Conservation (phyloP, 495 filamentous ascomycete species). For the Trichoderma asperelloides region DNA sequence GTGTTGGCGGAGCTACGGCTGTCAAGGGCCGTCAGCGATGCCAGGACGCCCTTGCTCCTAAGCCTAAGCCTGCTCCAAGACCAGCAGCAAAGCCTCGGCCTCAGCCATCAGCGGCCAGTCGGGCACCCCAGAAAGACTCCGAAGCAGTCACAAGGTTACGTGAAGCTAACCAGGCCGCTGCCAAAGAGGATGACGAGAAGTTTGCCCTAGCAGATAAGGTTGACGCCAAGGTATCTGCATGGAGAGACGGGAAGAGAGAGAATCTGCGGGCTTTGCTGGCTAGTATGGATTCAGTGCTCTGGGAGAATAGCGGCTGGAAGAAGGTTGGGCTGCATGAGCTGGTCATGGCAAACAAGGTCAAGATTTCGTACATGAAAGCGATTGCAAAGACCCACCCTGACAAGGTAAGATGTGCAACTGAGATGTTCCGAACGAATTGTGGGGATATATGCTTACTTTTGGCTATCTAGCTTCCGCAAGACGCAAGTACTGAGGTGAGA, state of each 20-base stretch:
- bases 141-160: conserved; percentile 72
- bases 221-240: conserved; percentile 63
- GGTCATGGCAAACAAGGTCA: conserved; percentile 83
- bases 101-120: conserved; percentile 41
- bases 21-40: conserved; percentile 83
- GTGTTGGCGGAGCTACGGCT: conserved; percentile 72
- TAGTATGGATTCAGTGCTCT: conserved; percentile 84
- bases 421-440: background rate
- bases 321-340: conserved; percentile 90
- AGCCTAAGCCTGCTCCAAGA: conserved; percentile 32
- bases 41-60: conserved; percentile 69
- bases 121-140: conserved; percentile 31
- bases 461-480: conserved; percentile 60
- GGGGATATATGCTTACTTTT: conserved; percentile 9
- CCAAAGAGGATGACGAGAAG: conserved; percentile 81
- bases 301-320: conserved; percentile 91
- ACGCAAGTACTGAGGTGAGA: conserved; percentile 84
- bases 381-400: conserved; percentile 98
- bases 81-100: conserved; percentile 28
- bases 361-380: conserved; percentile 97
- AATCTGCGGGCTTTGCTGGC: conserved; percentile 82
- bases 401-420: conserved; percentile 62
- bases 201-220: conserved; percentile 80
- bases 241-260: conserved; percentile 83
- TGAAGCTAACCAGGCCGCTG: conserved; percentile 72